phyloP scores from a whole-genome alignment of 805 yeast species.

The Cyberlindnera nakhonratchasimensis region DNA sequence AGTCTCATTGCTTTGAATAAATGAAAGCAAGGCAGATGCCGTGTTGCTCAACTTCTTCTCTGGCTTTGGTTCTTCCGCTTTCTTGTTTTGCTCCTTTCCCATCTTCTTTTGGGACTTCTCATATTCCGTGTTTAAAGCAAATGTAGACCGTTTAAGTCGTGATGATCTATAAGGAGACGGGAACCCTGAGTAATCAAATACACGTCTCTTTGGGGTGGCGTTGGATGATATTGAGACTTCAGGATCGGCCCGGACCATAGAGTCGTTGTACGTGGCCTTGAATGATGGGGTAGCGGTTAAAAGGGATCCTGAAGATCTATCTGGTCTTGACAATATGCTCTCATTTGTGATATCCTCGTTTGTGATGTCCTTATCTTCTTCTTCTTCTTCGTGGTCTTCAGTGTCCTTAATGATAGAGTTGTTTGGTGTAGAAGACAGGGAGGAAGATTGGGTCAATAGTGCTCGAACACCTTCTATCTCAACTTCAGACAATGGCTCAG shows the following conservation, averaged over 20 bases:
- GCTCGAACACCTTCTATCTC: conserved; percentile 82
- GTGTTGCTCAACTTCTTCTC: conserved; percentile 40
- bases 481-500: conserved; percentile 63
- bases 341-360: conserved; percentile 9
- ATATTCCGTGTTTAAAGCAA: conserved; percentile 7
- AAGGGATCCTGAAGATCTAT: conserved; percentile 1
- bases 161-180: conserved; percentile 39
- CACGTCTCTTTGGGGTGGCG: conserved; percentile 28
- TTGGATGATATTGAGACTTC: conserved; percentile 17
- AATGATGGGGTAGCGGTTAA: conserved; percentile 31
- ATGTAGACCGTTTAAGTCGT: conserved; percentile 23
- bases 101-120: conserved; percentile 4
- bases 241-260: conserved; percentile 1
- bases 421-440: conserved; percentile 25
- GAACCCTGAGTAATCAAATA: conserved; percentile 36
- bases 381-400: conserved; percentile 8
- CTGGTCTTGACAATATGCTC: conserved; percentile 13
- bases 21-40: conserved; percentile 46
- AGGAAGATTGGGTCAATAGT: conserved; percentile 42
- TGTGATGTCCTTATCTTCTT: conserved; percentile 5
- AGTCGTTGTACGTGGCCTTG: conserved; percentile 31
- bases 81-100: conserved; percentile 6
- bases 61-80: conserved; percentile 3
- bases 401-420: neutral
- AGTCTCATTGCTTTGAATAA: conserved; percentile 33